Base-by-base conservation (phyloP, 192 early-diverging fungal species). In the Chytriomyces hyalinus region DNA sequence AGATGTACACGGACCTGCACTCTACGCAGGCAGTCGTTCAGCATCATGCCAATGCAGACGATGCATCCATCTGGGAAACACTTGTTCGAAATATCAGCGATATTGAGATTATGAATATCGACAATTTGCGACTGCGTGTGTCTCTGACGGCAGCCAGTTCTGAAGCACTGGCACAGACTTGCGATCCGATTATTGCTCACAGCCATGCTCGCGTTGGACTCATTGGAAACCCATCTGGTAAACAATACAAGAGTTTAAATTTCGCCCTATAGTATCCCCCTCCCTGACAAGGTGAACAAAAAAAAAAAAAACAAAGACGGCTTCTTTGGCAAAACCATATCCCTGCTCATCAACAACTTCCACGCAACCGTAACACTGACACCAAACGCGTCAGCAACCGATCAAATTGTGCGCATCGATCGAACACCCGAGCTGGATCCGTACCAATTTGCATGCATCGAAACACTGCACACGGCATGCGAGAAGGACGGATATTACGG, bases 311-410 rank as follows among this genome's bases (percentile, higher is more conserved):
- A 47, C 0, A 85, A 80, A 67, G 90, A 92, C 80, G 91, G 91
- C 5, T 92, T 88, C 70, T 87, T 82, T 65, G 90, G 90, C 67
- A 88, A 90, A 68, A 89, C 87, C 13, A 84, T 92, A 51, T 90
- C 89, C 11, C 53, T 90, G 4, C 73, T 90, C 17, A 88, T 92
- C 64, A 82, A 81, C 22, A 91, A 92, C 81, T 92, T 88, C 68
- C 88, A 80, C 71, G 89, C 85, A 22, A 70, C 85, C 49, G 80
- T 88, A 5, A 86, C 80, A 15, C 59, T 92, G 9, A 68, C 85
- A 13, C 87, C 88, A 15, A 89, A 90, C 65, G 50, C 80, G 36
- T 64, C 76, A 9, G 48, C 36, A 6, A 4, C 73, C 50, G 72
- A 89, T 65, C 67, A 49, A 1, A 66, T 74, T n/a, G 88, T 91